These are phyloP conservation scores for Malassezia sympodialis DNA, from an alignment of 1,284 basidiomycete genomes.

Conservation along the genomic window DNA sequence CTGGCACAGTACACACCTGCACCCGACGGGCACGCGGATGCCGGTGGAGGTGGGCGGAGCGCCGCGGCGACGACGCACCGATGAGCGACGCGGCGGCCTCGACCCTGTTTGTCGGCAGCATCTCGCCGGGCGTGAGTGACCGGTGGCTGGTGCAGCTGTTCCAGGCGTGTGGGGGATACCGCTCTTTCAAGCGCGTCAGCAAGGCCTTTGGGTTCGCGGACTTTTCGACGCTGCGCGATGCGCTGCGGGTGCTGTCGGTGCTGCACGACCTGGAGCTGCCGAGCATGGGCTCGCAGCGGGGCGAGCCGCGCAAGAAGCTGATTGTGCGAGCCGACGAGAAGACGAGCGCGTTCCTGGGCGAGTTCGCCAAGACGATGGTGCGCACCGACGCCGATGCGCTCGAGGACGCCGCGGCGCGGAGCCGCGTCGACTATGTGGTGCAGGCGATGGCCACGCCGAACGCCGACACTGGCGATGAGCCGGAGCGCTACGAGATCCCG, in stretches of 20 bases:
- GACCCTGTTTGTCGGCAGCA: constrained; percentile 78
- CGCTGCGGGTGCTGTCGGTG: constrained; percentile 66
- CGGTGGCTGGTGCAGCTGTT: constrained; percentile 60
- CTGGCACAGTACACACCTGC: constrained; percentile 14
- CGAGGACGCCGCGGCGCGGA: constrained; percentile 53
- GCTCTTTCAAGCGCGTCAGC: constrained; percentile 78
- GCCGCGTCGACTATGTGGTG: constrained; percentile 49
- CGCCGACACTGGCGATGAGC: constrained; percentile 56
- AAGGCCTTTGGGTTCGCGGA: constrained; percentile 92
- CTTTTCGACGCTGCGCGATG: constrained; percentile 77
- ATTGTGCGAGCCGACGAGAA: constrained; percentile 75
- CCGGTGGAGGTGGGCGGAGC: neutral
- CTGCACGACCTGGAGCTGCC: constrained; percentile 70
- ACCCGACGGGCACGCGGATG: neutral
- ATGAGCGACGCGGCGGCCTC: constrained; percentile 50
- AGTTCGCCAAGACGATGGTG: constrained; percentile 68
- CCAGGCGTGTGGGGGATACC: constrained; percentile 71
- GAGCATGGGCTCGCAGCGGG: constrained; percentile 27
- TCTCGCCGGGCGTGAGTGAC: constrained; percentile 81
- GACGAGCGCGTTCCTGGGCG: constrained; percentile 72
- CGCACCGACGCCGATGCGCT: constrained; percentile 56
- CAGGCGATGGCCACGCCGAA: constrained; percentile 49
- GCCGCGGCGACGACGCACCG: neutral
- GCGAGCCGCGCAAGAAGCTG: constrained; percentile 58
- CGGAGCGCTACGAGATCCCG: constrained; percentile 59